A percentile compares a stretch with the other conserved stretches of the same genome.
phyloP scores from a whole-genome alignment of 108 stramenopile genomes.

The Cyclostephanos tholiformis region DNA sequence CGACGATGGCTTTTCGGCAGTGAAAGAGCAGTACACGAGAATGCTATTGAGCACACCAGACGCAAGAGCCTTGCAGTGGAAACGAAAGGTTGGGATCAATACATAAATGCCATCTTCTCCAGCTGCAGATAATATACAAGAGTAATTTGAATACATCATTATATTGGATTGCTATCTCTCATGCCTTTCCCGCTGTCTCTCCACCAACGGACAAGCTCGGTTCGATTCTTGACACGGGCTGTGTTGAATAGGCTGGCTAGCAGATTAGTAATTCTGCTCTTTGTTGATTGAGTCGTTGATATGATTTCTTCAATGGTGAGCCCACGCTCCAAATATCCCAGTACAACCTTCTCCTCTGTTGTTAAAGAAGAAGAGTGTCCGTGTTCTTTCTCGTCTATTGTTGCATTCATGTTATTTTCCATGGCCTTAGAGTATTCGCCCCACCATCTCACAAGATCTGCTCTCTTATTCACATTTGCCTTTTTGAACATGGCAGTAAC shows the following conservation, averaged over 20 bases:
- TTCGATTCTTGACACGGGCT: constrained; percentile 59
- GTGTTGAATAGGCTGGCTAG: constrained; percentile 61
- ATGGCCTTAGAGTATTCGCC: constrained; percentile 4
- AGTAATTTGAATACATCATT: not conserved
- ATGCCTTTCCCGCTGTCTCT: not conserved
- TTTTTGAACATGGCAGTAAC: constrained; percentile 75
- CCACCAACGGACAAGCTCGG: constrained; percentile 35
- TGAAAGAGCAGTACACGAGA: constrained; percentile 64
- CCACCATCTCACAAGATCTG: constrained; percentile 69
- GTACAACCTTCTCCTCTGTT: constrained; percentile 51
- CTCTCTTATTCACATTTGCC: constrained; percentile 62
- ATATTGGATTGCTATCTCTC: not conserved
- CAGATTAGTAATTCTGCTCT: constrained; percentile 46
- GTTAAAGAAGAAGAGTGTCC: constrained; percentile 51
- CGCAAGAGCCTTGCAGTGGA: constrained; percentile 57
- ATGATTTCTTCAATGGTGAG: constrained; percentile 70
- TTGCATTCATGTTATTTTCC: constrained; percentile 1
- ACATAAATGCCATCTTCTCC: not conserved
- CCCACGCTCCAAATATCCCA: constrained; percentile 59
- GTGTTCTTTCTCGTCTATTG: constrained; percentile 28
- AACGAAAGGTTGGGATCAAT: constrained; percentile 59
- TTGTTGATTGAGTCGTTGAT: constrained; percentile 27
- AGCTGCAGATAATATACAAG: not conserved
- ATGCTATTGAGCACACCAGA: constrained; percentile 68
- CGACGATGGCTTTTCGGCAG: constrained; percentile 48